These are phyloP conservation scores for Lachancea thermotolerans DNA, from an alignment of 805 yeast genomes.

Conservation along the genomic window DNA sequence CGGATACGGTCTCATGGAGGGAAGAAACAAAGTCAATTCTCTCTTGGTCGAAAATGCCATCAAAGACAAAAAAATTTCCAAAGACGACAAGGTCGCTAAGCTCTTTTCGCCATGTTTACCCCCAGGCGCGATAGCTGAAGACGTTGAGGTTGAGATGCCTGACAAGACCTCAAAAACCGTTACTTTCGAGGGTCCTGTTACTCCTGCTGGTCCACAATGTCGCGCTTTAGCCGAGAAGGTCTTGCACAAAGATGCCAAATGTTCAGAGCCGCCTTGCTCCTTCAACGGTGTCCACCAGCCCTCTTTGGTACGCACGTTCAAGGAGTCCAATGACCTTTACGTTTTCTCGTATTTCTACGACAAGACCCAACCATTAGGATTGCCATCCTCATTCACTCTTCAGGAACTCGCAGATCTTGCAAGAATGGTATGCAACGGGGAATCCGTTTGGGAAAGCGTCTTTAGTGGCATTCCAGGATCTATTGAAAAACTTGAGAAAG, in stretches of 20 bases:
- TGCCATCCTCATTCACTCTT: conserved; percentile 85
- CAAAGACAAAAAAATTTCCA: conserved; percentile 35
- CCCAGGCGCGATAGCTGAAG: conserved; percentile 56
- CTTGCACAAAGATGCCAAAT: conserved; percentile 74
- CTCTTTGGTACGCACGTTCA: conserved; percentile 71
- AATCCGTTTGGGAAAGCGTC: conserved; percentile 60
- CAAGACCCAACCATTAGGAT: conserved; percentile 86
- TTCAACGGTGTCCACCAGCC: conserved; percentile 98
- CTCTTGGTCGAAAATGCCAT: conserved; percentile 50
- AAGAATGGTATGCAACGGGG: conserved; percentile 79
- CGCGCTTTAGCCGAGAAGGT: conserved; percentile 74
- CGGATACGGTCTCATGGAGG: conserved; percentile 94
- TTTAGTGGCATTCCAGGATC: conserved; percentile 63
- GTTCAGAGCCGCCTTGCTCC: conserved; percentile 77
- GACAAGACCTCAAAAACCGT: conserved; percentile 44
- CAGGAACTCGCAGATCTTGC: conserved; percentile 80
- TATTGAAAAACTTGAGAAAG: conserved; percentile 55
- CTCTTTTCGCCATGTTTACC: conserved; percentile 82
- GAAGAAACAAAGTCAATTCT: conserved; percentile 73
- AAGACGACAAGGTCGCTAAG: conserved; percentile 37
- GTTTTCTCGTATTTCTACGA: conserved; percentile 95
- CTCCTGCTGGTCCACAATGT: conserved; percentile 76
- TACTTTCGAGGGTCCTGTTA: conserved; percentile 57
- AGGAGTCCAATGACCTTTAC: conserved; percentile 66
- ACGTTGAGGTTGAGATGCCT: conserved; percentile 53